Evolutionary conservation across 2,329 filamentous ascomycete genomes (phyloP).

Genomic region (Lecanicillium sp.): DNA sequence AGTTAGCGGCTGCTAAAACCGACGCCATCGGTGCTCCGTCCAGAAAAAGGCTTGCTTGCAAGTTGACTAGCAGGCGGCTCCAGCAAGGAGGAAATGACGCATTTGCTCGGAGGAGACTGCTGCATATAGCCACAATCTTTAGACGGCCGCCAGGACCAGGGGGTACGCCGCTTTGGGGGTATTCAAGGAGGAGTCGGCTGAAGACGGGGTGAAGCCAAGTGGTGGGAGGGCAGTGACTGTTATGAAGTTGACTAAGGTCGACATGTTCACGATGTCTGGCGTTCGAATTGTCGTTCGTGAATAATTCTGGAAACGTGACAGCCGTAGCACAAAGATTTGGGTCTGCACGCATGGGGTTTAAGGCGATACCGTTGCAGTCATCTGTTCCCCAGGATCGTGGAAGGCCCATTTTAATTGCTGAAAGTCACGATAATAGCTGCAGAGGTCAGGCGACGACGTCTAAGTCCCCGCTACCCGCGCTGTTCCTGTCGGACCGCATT

Average conservation of each 20-base stretch:
- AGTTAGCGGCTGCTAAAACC: too few species aligned
- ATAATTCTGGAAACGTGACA: not conserved
- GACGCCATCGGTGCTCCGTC: too few species aligned
- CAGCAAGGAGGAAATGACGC: too few species aligned
- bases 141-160: too few species aligned
- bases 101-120: too few species aligned
- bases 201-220: not conserved
- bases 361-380: conserved; percentile 10
- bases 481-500: not conserved
- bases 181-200: too few species aligned
- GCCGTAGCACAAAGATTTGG: not conserved
- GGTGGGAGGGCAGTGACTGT: not conserved
- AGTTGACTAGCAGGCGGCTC: too few species aligned
- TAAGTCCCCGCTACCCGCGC: not conserved
- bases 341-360: not conserved
- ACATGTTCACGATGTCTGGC: not conserved
- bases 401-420: conserved; percentile 11
- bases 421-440: conserved; percentile 11
- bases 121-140: too few species aligned
- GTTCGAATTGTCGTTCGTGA: not conserved
- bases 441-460: conserved; percentile 5
- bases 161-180: too few species aligned
- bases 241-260: not conserved
- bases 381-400: conserved; percentile 11
- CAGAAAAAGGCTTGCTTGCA: too few species aligned